Percentiles rank a stretch among this genome's conserved stretches.
phyloP scores from a whole-genome alignment of 2,329 filamentous ascomycete genomes.

The Neofusicoccum sp. region DNA sequence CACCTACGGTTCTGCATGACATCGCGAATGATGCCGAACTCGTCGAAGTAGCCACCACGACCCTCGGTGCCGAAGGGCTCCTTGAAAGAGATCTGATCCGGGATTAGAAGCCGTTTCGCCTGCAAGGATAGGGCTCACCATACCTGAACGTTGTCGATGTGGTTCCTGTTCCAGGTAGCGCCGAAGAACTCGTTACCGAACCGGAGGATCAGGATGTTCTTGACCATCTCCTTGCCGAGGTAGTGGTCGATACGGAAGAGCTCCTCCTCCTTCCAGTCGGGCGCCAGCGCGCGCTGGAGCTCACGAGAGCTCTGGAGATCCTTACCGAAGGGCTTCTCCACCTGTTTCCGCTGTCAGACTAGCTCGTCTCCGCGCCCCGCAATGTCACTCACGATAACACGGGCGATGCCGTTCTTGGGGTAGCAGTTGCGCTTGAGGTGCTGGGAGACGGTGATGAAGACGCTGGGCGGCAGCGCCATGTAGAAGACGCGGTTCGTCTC shows the following conservation, averaged over 20 bases:
- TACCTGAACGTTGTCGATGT: conserved; percentile 84
- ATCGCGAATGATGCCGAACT: conserved; percentile 98
- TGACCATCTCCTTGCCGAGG: conserved; percentile 99
- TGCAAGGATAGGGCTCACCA: conserved; percentile 34
- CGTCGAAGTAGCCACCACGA: conserved; percentile 96
- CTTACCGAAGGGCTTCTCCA: conserved; percentile 99
- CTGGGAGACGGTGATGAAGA: conserved; percentile 97
- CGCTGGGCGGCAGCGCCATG: conserved; percentile 96
- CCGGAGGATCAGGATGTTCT: conserved; percentile 96
- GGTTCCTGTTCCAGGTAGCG: conserved; percentile 97
- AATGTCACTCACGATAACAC: conserved; percentile 73
- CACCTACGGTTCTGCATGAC: conserved; percentile 92
- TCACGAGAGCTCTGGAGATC: conserved; percentile 91
- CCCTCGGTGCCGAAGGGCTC: conserved; percentile 98
- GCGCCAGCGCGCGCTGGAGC: conserved; percentile 89
- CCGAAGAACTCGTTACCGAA: conserved; percentile 99
- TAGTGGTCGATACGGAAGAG: conserved; percentile 99
- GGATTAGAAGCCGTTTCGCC: neutral
- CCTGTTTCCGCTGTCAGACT: conserved; percentile 50
- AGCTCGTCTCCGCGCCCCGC: neutral
- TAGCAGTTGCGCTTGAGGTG: conserved; percentile 98
- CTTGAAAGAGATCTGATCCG: conserved; percentile 82
- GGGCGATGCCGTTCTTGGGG: conserved; percentile 81
- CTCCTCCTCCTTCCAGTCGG: conserved; percentile 98
- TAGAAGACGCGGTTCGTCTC: conserved; percentile 96